Evolutionary conservation across 2,329 filamentous ascomycete species (phyloP).

Genomic region (Xylariaceae sp.): DNA sequence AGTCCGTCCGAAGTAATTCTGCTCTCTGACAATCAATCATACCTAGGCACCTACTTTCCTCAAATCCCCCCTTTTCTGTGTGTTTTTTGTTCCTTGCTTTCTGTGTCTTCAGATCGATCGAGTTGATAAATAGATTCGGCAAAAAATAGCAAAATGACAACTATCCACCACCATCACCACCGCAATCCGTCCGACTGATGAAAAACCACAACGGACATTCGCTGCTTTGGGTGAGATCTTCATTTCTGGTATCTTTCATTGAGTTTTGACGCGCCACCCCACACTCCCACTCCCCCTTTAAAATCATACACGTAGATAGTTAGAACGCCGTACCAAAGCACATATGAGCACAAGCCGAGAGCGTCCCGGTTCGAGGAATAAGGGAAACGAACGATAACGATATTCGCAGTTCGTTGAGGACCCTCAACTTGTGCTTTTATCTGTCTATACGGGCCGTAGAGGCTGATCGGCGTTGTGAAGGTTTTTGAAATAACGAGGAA

Average conservation of each 20-base stretch:
- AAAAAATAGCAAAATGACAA: background rate
- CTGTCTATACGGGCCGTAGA: slow-evolving; percentile 15
- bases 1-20: background rate
- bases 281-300: background rate
- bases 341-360: background rate
- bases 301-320: background rate
- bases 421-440: background rate
- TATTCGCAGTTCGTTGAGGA: no score
- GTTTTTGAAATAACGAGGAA: slow-evolving; percentile 71
- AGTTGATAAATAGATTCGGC: no score
- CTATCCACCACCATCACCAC: background rate
- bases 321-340: background rate
- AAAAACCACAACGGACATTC: background rate
- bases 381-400: no score
- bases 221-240: background rate
- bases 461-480: slow-evolving; percentile 47
- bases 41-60: background rate
- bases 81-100: no score
- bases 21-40: background rate
- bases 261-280: background rate
- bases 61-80: background rate
- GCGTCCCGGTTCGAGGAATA: no score
- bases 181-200: background rate
- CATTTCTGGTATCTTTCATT: background rate
- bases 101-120: no score